Conservation (phyloP, 75 land plant species). For the Larix kaempferi region DNA sequence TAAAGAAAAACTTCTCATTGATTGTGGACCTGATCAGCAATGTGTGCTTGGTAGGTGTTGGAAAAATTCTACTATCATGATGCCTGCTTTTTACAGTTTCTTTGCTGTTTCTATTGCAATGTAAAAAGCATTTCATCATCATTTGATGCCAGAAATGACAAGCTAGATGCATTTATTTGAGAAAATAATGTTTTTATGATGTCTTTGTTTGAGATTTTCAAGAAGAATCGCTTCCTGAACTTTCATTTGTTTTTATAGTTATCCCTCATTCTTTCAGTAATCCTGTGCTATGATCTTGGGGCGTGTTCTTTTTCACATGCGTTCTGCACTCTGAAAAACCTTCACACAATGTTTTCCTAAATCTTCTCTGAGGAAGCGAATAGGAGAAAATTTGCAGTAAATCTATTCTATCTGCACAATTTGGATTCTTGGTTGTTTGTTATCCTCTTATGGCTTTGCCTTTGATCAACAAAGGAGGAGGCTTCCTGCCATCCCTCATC, state of each 20-base stretch:
- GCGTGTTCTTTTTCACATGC: not conserved
- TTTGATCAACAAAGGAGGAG: not conserved
- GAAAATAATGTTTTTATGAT: not conserved
- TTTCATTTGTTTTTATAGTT: not conserved
- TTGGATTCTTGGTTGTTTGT: not conserved
- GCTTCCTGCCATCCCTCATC: not conserved
- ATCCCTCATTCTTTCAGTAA: too few relatives aligned
- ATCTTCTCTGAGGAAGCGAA: not conserved
- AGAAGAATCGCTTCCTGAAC: not conserved
- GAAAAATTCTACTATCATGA: not conserved
- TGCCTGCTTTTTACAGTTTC: not conserved
- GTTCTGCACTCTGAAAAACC: not conserved
- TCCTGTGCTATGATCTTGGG: too few relatives aligned
- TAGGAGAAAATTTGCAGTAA: not conserved
- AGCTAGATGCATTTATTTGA: not conserved
- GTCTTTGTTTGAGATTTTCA: constrained; percentile 2
- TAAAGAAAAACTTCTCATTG: constrained; percentile 19
- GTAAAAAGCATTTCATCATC: not conserved
- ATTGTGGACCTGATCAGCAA: constrained; percentile 33
- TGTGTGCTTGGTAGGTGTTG: constrained; percentile 25
- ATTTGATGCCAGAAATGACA: not conserved
- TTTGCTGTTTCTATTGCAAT: not conserved
- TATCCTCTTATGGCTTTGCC: not conserved
- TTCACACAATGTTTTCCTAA: not conserved
- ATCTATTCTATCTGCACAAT: not conserved